Percentiles rank a stretch among this genome's conserved stretches.
phyloP scores from a whole-genome alignment of 2,329 filamentous ascomycete species.

The Pseudogymnoascus sp. region DNA sequence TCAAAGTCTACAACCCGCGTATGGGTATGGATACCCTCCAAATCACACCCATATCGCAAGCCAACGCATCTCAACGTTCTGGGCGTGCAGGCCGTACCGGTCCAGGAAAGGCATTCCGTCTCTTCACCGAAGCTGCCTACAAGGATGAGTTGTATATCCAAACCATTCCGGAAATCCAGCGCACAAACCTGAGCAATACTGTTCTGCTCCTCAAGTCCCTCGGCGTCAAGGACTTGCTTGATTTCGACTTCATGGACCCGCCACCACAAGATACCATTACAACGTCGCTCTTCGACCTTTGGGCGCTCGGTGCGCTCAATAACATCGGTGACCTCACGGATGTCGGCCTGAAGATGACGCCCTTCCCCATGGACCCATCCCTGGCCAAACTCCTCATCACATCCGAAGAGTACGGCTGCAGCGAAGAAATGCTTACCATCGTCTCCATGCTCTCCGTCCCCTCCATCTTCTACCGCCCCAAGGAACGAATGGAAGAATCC shows the following conservation, averaged over 20 bases:
- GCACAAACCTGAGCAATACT: constrained; percentile 91
- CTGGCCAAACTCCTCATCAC: constrained; percentile 92
- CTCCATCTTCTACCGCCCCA: constrained; percentile 92
- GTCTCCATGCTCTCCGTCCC: constrained; percentile 97
- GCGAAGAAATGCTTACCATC: constrained; percentile 96
- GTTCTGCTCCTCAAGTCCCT: constrained; percentile 90
- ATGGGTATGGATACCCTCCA: constrained; percentile 99
- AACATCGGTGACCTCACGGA: constrained; percentile 87
- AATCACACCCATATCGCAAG: constrained; percentile 95
- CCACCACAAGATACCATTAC: constrained; percentile 96
- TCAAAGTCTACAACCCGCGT: constrained; percentile 96
- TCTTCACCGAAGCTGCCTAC: constrained; percentile 91
- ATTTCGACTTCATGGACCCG: constrained; percentile 99
- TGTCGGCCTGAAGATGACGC: constrained; percentile 87
- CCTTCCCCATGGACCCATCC: constrained; percentile 96
- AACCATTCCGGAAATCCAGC: constrained; percentile 94
- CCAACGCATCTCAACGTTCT: constrained; percentile 87
- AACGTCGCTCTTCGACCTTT: constrained; percentile 93
- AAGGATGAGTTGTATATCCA: constrained; percentile 94
- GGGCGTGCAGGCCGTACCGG: constrained; percentile 91
- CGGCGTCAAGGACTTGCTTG: constrained; percentile 84
- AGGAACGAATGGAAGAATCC: constrained; percentile 92
- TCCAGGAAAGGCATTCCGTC: constrained; percentile 86
- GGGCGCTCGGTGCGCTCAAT: constrained; percentile 88
- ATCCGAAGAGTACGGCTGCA: constrained; percentile 81